These are phyloP conservation scores for Delonix regia DNA, from an alignment of 306 rosid species.

Conservation along the genomic window DNA sequence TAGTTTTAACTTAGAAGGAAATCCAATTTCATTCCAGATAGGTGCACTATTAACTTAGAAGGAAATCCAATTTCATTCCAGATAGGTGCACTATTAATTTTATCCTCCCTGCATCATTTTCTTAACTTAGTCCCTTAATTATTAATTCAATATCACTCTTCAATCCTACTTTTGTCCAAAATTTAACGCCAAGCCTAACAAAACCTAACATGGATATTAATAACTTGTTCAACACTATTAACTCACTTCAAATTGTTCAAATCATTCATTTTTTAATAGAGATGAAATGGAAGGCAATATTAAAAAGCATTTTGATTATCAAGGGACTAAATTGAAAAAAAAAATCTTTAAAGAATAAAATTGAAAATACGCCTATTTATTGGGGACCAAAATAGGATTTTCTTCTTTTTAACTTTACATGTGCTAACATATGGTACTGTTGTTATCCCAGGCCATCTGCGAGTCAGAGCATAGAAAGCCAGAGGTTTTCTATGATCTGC, in stretches of 20 bases:
- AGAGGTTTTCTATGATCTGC: conserved; percentile 61
- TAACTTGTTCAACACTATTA: neutral
- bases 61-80: neutral
- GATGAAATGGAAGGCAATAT: neutral
- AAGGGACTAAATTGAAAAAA: neutral
- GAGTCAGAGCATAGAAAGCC: conserved; percentile 64
- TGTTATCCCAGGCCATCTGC: conserved; percentile 61
- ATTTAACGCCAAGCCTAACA: neutral
- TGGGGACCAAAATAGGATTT: neutral
- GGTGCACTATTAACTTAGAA: neutral
- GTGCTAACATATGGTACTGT: conserved; percentile 4
- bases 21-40: neutral
- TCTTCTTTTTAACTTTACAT: neutral
- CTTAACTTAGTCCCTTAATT: neutral
- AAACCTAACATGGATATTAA: neutral
- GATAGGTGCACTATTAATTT: neutral
- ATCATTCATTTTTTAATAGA: too few species aligned
- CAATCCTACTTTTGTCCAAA: neutral
- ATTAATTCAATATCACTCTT: too few species aligned
- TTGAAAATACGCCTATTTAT: neutral
- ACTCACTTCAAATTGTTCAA: neutral
- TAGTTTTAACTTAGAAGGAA: neutral
- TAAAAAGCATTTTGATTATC: neutral
- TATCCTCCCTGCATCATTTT: too few species aligned
- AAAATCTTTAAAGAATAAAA: neutral